These are phyloP conservation scores for Dactylonectria estremocensis DNA, from an alignment of 2,329 filamentous ascomycete species.

Conservation along the genomic window DNA sequence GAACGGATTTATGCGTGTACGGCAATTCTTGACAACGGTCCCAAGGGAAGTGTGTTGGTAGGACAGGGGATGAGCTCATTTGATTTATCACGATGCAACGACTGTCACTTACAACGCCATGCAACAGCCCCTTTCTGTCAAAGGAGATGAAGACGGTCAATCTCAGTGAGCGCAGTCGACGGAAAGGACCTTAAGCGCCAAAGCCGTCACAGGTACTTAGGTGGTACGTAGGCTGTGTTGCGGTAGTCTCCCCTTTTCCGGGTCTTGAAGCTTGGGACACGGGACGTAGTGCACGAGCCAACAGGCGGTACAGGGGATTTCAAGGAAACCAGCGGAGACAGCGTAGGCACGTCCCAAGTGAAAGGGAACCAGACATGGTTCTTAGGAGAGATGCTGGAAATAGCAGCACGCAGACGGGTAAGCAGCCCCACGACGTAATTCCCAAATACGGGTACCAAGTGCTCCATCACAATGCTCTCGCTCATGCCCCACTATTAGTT, in stretches of 20 bases:
- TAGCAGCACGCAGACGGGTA: slow-evolving; percentile 7
- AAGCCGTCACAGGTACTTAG: slow-evolving; percentile 4
- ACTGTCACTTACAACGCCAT: slow-evolving; percentile 12
- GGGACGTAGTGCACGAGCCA: slow-evolving; percentile 16
- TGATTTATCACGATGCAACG: slow-evolving; percentile 24
- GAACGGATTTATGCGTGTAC: neutral
- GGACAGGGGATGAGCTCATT: slow-evolving; percentile 16
- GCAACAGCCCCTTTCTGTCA: slow-evolving; percentile 7
- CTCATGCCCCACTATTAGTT: neutral
- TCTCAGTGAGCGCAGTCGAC: slow-evolving; percentile 13
- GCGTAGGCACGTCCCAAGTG: slow-evolving; percentile 16
- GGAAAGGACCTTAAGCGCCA: neutral
- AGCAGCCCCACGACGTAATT: slow-evolving; percentile 13
- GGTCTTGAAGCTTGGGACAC: neutral
- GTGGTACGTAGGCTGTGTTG: neutral
- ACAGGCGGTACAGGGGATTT: neutral
- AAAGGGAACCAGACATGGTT: slow-evolving; percentile 8
- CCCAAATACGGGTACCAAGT: slow-evolving; percentile 19
- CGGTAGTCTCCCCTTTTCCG: slow-evolving; percentile 7
- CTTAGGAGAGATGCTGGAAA: slow-evolving; percentile 4
- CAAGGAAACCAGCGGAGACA: neutral
- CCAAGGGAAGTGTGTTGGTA: neutral
- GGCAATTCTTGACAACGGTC: neutral
- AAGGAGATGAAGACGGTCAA: slow-evolving; percentile 16
- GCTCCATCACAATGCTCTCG: neutral